These are phyloP conservation scores for Drechslerella stenobrocha DNA, from an alignment of 2,329 filamentous ascomycete genomes.

Conservation along the genomic window DNA sequence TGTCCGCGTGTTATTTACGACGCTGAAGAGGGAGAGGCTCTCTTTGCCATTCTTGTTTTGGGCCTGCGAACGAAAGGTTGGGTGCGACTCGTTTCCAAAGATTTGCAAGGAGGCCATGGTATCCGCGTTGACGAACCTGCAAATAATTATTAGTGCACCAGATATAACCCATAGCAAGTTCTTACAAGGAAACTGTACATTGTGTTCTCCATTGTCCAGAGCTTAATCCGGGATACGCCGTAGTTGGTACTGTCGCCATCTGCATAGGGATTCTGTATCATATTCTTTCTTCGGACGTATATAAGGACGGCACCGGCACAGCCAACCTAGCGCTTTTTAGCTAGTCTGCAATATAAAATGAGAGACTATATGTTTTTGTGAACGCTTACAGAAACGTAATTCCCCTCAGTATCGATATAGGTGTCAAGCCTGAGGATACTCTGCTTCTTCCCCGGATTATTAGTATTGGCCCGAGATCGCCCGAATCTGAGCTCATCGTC, in stretches of 20 bases:
- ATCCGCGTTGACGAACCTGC: conserved; percentile 79
- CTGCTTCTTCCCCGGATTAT: conserved; percentile 15
- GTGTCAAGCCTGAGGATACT: conserved; percentile 72
- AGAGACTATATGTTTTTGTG: conserved; percentile 56
- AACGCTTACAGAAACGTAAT: conserved; percentile 63
- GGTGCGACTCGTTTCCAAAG: conserved; percentile 77
- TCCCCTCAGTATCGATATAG: conserved; percentile 67
- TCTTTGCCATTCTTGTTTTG: conserved; percentile 72
- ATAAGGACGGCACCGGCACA: conserved; percentile 86
- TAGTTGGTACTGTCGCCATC: conserved; percentile 64
- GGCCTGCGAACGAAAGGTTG: conserved; percentile 77
- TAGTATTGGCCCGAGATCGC: not conserved
- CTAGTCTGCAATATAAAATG: conserved; percentile 9
- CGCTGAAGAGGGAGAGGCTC: conserved; percentile 74
- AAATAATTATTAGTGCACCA: conserved; percentile 54
- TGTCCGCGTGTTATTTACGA: conserved; percentile 60
- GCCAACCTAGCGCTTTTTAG: conserved; percentile 61
- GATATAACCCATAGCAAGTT: not conserved
- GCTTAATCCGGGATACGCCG: conserved; percentile 67
- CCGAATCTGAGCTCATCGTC: conserved; percentile 24
- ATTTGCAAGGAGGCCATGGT: conserved; percentile 83
- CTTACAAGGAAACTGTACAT: conserved; percentile 59
- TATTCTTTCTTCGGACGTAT: conserved; percentile 71
- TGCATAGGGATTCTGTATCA: conserved; percentile 66
- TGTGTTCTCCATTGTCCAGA: conserved; percentile 69